Conservation (phyloP, 2,329 filamentous ascomycete genomes). For the Huntiella decipiens region DNA sequence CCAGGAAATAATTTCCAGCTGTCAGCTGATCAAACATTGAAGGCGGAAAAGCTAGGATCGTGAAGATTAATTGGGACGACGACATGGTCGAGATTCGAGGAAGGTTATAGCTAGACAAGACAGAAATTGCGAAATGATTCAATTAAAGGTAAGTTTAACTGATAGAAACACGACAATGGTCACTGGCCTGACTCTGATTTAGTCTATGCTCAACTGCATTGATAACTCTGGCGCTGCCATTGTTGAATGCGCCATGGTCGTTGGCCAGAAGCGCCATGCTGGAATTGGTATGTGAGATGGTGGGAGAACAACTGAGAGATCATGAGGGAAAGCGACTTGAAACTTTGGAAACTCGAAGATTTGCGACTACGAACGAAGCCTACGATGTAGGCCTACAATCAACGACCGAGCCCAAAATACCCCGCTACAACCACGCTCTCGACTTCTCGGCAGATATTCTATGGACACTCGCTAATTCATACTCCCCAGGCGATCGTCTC, state of each 20-base stretch:
- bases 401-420: neutral
- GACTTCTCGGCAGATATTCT: neutral
- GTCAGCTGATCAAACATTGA: no score
- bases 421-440: neutral
- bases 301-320: no score
- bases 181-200: neutral
- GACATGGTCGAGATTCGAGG: no score
- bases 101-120: no score
- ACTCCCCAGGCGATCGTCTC: slow-evolving; percentile 64
- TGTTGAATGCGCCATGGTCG: slow-evolving; percentile 85
- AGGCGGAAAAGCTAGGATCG: no score
- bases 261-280: slow-evolving; percentile 76
- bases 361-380: no score
- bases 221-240: slow-evolving; percentile 97
- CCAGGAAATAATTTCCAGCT: no score
- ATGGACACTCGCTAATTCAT: neutral
- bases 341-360: no score
- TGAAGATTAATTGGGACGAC: no score
- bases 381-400: neutral
- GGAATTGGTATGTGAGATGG: slow-evolving; percentile 49
- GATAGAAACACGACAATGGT: neutral
- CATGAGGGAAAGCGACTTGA: no score
- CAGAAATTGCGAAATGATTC: slow-evolving; percentile 51
- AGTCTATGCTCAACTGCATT: slow-evolving; percentile 99
- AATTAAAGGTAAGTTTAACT: slow-evolving; percentile 48